These are phyloP conservation scores for Trichoderma gamsii DNA, from an alignment of 495 filamentous ascomycete genomes.

Conservation along the genomic window DNA sequence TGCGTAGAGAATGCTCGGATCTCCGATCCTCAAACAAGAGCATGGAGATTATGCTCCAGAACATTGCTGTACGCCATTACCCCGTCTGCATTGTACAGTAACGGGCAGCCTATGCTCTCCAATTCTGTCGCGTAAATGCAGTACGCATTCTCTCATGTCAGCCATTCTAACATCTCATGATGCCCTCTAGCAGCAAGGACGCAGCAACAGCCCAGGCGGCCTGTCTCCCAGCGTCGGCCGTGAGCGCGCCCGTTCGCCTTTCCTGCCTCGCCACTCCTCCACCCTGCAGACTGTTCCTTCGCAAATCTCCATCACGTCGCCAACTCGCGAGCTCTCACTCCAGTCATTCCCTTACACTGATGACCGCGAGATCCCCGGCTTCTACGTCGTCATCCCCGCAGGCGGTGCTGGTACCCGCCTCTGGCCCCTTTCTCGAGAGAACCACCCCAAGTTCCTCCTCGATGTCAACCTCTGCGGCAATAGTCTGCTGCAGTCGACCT, in stretches of 20 bases:
- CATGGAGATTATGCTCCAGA: conserved; percentile 14
- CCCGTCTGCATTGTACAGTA: not conserved
- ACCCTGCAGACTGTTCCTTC: not conserved
- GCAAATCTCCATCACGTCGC: not conserved
- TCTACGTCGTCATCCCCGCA: conserved; percentile 4
- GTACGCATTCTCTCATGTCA: not conserved
- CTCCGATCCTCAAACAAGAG: conserved; percentile 3
- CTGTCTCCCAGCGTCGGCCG: conserved; percentile 3
- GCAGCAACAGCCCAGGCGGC: not conserved
- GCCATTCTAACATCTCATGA: not conserved
- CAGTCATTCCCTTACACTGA: not conserved
- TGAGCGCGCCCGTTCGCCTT: conserved; percentile 1
- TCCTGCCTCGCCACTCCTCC: not conserved
- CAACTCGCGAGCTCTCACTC: not conserved
- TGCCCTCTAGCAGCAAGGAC: conserved; percentile 3
- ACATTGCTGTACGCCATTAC: not conserved
- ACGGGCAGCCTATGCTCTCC: not conserved
- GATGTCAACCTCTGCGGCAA: conserved; percentile 12
- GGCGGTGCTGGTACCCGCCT: conserved; percentile 10
- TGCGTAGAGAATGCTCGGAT: not conserved
- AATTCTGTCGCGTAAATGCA: not conserved
- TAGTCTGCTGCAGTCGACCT: conserved; percentile 4
- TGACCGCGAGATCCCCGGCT: not conserved
- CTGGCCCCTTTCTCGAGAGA: conserved; percentile 9
- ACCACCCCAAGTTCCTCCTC: conserved; percentile 9